Evolutionary conservation across 1,284 basidiomycete species (phyloP), one percentile per base, ranked within the genome.

Genomic region (Tylopilus sp.): DNA sequence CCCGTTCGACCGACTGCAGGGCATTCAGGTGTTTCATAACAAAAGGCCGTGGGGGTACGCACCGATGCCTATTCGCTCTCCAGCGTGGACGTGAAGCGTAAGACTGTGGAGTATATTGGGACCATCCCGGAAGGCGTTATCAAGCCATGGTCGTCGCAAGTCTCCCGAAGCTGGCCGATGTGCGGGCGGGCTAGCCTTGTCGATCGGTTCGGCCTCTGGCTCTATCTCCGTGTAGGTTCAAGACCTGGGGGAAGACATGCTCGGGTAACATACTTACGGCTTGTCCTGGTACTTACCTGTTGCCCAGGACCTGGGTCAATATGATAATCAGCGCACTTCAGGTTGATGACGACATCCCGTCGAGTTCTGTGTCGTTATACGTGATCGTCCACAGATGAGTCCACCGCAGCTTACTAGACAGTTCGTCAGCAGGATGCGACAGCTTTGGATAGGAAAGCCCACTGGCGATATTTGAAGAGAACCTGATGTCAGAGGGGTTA

Each of bases 151-250:
- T 13, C 15, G 25, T 8, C 5, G 5, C 28, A 91, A 69, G 31
- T 79, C 73, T 5, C 89, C 89, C 34, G 81, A 85, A 0, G 83
- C 75, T 0, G 89, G 89, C 88, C 89, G 91, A 52, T 85, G 81
- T 0, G 88, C 88, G 3, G 89, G 85, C 26, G 88, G 87, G 37
- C 74, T 68, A 7, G 80, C 79, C 12, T 64, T 60, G 21, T 70
- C 62, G 0, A 73, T 74, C 1, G 76, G 59, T 46, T 73, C 71
- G 1, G 78, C 77, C 61, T 91, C 89, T 61, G 89, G 85, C 47
- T 87, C 86, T 48, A 89, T 86, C 12, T 72, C 65, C 39, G 88
- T 65, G 60, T 90, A 91, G 25, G 78, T 78, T 63, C 92, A 88
- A 53, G 92, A 71, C 60, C 82, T 84, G 34, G 8, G 7, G 19